Base-by-base conservation (phyloP, 257 asterid genomes). In the Nyctanthes arbortristis region DNA sequence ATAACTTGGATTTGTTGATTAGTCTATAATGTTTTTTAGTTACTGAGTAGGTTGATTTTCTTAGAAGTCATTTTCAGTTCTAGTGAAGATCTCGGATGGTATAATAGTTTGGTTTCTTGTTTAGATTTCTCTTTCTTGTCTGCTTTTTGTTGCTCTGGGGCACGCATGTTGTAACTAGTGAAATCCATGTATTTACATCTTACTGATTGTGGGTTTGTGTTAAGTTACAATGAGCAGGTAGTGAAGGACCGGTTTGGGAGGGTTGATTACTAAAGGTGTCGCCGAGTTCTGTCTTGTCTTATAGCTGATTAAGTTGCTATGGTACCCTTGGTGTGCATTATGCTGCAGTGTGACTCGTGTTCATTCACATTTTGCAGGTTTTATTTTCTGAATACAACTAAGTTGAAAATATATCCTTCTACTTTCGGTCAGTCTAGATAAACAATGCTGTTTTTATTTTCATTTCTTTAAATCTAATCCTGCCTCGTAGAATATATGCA, bases 1-100 rank as follows among this genome's bases (percentile, higher is more conserved):
- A 7, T 85, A 78, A 76, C 32, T 57, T 58, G 14, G 4, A 14
- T n/a, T 36, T 35, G 31, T 45, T 66, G 18, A 52, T 8, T 7
- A 10, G 27, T 65, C 22, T 65, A 63, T 14, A 4, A 60, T 60
- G 66, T 20, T 52, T 13, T 12, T 43, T 47, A 58, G 61, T 64
- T 11, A 5, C 28, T 54, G 66, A 35, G 45, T 52, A 16, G 68
- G 60, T 61, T 7, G 47, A 65, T 32, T 13, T 34, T 67, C 39
- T 57, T 37, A 13, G 2, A 16, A 45, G 32, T 61, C 61, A 39
- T 28, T 31, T 39, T 54, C 49, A n/a, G 63, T 57, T 29, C 25
- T 62, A 22, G 18, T 28, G 72, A 70, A 31, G 70, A 33, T 36
- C 12, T 45, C 45, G 49, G 69, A 61, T 64, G 29, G 63, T 66